Conservation (phyloP, 78 protist genomes). For the Dictyostelium brefeldianum region DNA sequence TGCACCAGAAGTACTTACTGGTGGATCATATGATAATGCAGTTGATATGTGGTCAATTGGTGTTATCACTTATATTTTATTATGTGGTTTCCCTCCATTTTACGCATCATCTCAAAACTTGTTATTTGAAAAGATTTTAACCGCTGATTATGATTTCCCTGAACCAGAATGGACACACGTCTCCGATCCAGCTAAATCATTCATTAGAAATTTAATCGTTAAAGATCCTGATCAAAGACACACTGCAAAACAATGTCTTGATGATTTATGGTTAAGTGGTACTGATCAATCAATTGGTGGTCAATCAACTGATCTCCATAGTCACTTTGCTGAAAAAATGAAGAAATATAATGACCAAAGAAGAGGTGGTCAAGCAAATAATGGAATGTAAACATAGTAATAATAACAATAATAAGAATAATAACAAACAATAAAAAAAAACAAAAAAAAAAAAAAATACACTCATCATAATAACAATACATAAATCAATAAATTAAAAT, state of each 20-base stretch:
- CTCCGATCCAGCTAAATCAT: slow-evolving; percentile 73
- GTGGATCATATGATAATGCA: slow-evolving; percentile 78
- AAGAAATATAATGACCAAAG: slow-evolving; percentile 84
- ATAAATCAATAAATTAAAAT: neutral
- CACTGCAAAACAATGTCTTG: slow-evolving; percentile 79
- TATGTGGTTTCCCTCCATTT: slow-evolving; percentile 90
- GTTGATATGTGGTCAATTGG: slow-evolving; percentile 90
- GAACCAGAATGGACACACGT: slow-evolving; percentile 86
- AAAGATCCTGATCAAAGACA: slow-evolving; percentile 81
- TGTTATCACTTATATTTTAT: slow-evolving; percentile 86
- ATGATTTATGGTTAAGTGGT: slow-evolving; percentile 81
- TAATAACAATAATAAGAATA: neutral
- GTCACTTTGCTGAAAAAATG: slow-evolving; percentile 82
- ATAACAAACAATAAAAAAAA: neutral
- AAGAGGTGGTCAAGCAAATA: slow-evolving; percentile 66
- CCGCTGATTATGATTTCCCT: slow-evolving; percentile 88
- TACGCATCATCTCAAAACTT: slow-evolving; percentile 77
- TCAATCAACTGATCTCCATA: slow-evolving; percentile 44
- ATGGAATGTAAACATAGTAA: neutral
- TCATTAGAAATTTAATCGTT: slow-evolving; percentile 81
- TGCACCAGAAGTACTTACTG: slow-evolving; percentile 87
- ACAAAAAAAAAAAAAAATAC: neutral
- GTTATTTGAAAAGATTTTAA: slow-evolving; percentile 82
- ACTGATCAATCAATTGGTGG: slow-evolving; percentile 33
- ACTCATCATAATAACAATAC: neutral